A percentile compares a stretch with the other conserved stretches of the same genome.
Evolutionary conservation across 2,329 filamentous ascomycete species (phyloP).

Genomic region (Nakataea oryzae): DNA sequence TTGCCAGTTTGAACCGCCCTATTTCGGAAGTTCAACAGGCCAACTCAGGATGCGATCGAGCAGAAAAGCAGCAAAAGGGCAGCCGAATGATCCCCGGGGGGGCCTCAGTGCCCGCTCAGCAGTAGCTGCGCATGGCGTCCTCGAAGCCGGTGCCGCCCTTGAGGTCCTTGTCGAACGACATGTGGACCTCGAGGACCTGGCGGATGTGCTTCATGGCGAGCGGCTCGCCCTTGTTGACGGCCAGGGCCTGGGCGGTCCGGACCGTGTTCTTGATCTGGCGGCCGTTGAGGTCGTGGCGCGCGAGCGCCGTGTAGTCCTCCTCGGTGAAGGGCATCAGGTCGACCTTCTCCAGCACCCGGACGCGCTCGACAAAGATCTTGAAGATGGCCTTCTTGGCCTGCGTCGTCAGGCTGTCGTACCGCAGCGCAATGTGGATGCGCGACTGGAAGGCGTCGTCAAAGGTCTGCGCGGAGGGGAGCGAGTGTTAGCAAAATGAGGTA

Average conservation of each 20-base stretch:
- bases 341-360: slow-evolving; percentile 52
- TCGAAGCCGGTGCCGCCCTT: slow-evolving; percentile 71
- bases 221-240: slow-evolving; percentile 60
- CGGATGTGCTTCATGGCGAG: slow-evolving; percentile 72
- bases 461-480: slow-evolving; percentile 33
- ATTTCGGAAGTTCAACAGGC: too few relatives aligned
- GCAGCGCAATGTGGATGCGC: slow-evolving; percentile 74
- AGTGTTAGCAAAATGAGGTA: not conserved
- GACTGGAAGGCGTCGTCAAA: slow-evolving; percentile 89
- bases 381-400: slow-evolving; percentile 73
- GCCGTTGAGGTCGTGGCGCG: slow-evolving; percentile 52
- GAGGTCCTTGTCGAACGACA: slow-evolving; percentile 74
- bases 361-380: slow-evolving; percentile 71
- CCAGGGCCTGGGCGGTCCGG: slow-evolving; percentile 71
- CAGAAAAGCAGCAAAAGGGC: too few relatives aligned
- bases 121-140: slow-evolving; percentile 78
- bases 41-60: too few relatives aligned
- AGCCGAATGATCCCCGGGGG: too few relatives aligned
- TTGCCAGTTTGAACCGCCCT: too few relatives aligned
- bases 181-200: slow-evolving; percentile 73
- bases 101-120: too few relatives aligned
- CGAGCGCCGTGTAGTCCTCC: slow-evolving; percentile 55
- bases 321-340: slow-evolving; percentile 52
- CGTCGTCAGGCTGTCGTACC: slow-evolving; percentile 63
- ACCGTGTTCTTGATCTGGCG: slow-evolving; percentile 82